Base-by-base conservation (phyloP, 306 rosid species). In the Cercis canadensis region DNA sequence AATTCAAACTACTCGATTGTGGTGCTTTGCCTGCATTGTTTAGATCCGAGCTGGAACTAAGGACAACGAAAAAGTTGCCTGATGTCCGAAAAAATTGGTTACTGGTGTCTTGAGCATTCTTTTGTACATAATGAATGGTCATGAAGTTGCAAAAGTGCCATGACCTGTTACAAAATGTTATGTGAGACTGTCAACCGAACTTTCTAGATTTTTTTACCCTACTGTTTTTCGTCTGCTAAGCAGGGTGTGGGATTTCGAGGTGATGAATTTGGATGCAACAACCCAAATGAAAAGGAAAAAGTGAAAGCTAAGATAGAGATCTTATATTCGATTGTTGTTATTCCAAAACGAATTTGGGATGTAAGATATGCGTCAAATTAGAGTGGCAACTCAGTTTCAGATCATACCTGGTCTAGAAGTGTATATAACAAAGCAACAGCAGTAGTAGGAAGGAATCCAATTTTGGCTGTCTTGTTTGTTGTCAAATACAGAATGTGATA, bases 51-150 rank as follows among this genome's bases (percentile, higher is more conserved):
- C 75, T 76, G 45, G 69, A 55, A 59, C 61, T 13, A 66, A 47
- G 61, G 54, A 47, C 70, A 19, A 55, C 41, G 43, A 17, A 39
- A 43, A 51, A 56, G 47, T 34, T 60, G 69, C 36, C 66, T 14
- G 60, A 59, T 59, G 62, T 15, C 39, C 0, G 18, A 61, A 69
- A 47, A 37, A 49, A 8, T 62, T 15, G 4, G 24, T 2, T 51
- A 34, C 60, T 65, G 71, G 69, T 73, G 76, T 62, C 67, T 57
- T 29, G 44, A 37, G 41, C 64, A 62, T 74, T 70, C 33, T 64
- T 65, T 70, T 86, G 87, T 86, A 86, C 85, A 86, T 75, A 84
- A 40, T 78, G 79, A 78, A 67, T 66, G 72, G 74, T 75, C 39
- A 52, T 45, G 14, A 45, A 63, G 66, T 60, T 66, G 55, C 65